Base-by-base conservation (phyloP, 257 asterid species). In the Plantago elongata region DNA sequence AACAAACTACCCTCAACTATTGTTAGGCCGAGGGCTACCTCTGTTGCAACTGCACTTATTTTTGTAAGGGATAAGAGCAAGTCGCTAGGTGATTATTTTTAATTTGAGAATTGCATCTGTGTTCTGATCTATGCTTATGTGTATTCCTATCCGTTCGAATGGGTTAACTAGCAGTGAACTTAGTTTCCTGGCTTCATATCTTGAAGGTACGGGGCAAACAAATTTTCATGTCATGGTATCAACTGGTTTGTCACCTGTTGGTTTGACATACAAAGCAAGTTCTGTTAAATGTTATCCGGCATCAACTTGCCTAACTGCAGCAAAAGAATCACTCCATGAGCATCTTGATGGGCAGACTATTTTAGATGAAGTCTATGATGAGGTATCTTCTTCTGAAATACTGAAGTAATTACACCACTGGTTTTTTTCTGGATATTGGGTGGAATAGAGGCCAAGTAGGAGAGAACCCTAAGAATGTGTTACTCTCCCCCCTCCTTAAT, bases 271-370 rank as follows among this genome's bases (percentile, higher is more conserved):
- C 76, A 81, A 72, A 73, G 87, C 92, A 68, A 81, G 70, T 75
- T 78, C 89, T 40, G 96, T 81, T 65, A 86, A 69, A 76, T 67
- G 72, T 63, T 40, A 44, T 40, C 68, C 61, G 54, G 30, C 30
- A 66, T 62, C 79, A 30, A 86, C 95, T 11, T 78, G 83, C 90
- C 83, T 91, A 65, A 84, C 89, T 60, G 95, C 87, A 47, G 78
- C 80, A 54, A 78, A 80, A 63, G 82, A 75, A 57, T 65, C 81
- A 58, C 72, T 57, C 43, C 72, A 13, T 56, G 77, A 68, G 69
- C 73, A 77, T 67, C 86, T 91, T 51, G 96, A 88, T 77, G 98
- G 96, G 59, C 75, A 72, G 67, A 58, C 95, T 67, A 70, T 91
- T 58, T 69, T 88, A 54, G 82, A 77, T 50, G 82, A 79, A 13